These are phyloP conservation scores for Fusarium sp. DNA, from an alignment of 2,329 filamentous ascomycete genomes.

Conservation along the genomic window DNA sequence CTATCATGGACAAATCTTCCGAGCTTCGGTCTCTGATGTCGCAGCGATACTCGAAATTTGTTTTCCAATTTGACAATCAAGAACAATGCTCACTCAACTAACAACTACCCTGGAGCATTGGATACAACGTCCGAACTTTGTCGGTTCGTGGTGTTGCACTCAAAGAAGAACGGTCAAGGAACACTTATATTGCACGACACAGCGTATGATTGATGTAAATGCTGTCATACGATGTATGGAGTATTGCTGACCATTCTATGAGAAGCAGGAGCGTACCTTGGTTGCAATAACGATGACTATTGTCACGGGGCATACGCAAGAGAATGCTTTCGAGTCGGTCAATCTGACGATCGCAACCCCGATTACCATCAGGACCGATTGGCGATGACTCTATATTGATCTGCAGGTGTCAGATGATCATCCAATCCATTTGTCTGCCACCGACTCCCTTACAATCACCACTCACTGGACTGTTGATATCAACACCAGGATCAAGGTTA, in stretches of 20 bases:
- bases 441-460: background rate
- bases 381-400: conserved; percentile 22
- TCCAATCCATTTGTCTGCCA: background rate
- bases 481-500: background rate
- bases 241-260: background rate
- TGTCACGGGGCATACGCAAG: background rate
- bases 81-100: background rate
- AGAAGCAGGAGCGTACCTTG: background rate
- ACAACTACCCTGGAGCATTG: background rate
- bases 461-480: background rate
- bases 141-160: background rate
- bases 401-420: background rate
- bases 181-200: background rate
- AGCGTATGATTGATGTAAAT: background rate
- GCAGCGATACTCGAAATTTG: background rate
- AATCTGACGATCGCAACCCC: background rate
- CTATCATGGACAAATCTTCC: background rate
- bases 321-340: background rate
- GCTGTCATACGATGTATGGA: background rate
- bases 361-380: conserved; percentile 15
- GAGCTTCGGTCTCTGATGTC: background rate
- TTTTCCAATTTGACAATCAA: background rate
- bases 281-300: background rate
- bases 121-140: background rate
- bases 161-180: background rate